Conservation (phyloP, 768 basidiomycete species). For the Sporobolomyces phaffii region DNA sequence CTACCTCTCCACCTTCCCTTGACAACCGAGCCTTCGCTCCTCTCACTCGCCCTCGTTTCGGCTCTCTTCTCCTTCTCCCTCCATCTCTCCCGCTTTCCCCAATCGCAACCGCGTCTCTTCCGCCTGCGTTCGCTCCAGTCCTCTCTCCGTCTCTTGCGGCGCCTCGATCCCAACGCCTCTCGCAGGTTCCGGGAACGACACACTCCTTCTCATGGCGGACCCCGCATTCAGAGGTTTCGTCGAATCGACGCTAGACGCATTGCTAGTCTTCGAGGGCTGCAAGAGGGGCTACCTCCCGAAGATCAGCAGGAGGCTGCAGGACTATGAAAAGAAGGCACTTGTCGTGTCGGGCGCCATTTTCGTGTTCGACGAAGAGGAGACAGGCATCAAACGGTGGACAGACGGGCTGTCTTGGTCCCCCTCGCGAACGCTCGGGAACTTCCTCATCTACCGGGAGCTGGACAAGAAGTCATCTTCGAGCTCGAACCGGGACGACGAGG, state of each 20-base stretch:
- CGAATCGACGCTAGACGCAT: constrained; percentile 87
- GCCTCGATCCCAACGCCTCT: no score
- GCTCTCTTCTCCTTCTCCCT: no score
- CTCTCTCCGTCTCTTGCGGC: no score
- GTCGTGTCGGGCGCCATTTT: constrained; percentile 90
- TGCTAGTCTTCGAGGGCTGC: constrained; percentile 94
- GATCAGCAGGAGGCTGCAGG: constrained; percentile 84
- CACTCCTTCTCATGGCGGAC: constrained; percentile 25
- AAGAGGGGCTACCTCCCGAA: constrained; percentile 81
- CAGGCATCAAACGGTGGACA: constrained; percentile 84
- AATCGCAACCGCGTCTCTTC: no score
- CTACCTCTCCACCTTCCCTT: no score
- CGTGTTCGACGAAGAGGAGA: constrained; percentile 95
- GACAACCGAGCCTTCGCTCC: no score
- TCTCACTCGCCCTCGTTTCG: no score
- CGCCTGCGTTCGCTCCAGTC: no score
- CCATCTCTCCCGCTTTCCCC: no score
- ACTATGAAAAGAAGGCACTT: constrained; percentile 77
- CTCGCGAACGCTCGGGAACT: constrained; percentile 85
- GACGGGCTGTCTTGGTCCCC: constrained; percentile 97
- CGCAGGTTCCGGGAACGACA: no score
- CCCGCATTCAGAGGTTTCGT: constrained; percentile 64
- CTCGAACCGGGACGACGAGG: constrained; percentile 33
- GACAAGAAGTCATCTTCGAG: constrained; percentile 56
- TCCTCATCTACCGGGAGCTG: constrained; percentile 88